Evolutionary conservation across 2,329 filamentous ascomycete species (phyloP).

Genomic region (Sarocladiaceae sp.): DNA sequence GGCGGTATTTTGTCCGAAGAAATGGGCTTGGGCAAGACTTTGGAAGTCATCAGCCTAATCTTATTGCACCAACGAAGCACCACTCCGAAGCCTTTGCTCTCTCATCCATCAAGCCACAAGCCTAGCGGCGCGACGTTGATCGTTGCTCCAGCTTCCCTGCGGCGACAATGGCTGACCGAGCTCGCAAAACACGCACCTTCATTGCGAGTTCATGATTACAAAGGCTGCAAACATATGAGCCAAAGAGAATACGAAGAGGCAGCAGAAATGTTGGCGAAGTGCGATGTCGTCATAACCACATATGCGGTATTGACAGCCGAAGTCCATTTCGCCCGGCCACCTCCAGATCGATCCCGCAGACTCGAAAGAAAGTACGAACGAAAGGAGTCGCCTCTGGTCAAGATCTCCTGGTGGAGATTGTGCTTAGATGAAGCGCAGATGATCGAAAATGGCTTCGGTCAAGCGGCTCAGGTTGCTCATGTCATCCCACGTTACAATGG

Average conservation of each 20-base stretch:
- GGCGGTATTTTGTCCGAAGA: slow-evolving; percentile 71
- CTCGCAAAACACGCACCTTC: slow-evolving; percentile 51
- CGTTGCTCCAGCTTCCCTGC: slow-evolving; percentile 50
- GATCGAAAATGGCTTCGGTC: slow-evolving; percentile 82
- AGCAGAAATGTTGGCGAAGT: slow-evolving; percentile 37
- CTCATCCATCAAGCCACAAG: slow-evolving; percentile 31
- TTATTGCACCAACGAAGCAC: slow-evolving; percentile 42
- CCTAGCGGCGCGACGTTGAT: slow-evolving; percentile 54
- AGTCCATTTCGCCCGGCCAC: slow-evolving; percentile 66
- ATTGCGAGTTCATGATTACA: slow-evolving; percentile 50
- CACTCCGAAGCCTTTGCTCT: not conserved
- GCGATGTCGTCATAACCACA: slow-evolving; percentile 58
- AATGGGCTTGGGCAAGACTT: slow-evolving; percentile 77
- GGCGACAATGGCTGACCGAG: slow-evolving; percentile 57
- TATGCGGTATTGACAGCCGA: slow-evolving; percentile 71
- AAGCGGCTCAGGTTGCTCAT: slow-evolving; percentile 73
- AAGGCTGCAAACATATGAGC: slow-evolving; percentile 36
- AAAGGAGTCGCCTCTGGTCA: slow-evolving; percentile 67
- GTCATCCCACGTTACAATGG: slow-evolving; percentile 77
- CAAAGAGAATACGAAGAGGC: slow-evolving; percentile 26
- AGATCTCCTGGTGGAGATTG: slow-evolving; percentile 83
- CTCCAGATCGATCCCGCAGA: slow-evolving; percentile 62
- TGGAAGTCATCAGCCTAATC: slow-evolving; percentile 69
- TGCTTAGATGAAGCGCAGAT: slow-evolving; percentile 79
- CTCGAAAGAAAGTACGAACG: slow-evolving; percentile 60